These are phyloP conservation scores for Mycena crocata DNA, from an alignment of 768 basidiomycete species.

Conservation along the genomic window DNA sequence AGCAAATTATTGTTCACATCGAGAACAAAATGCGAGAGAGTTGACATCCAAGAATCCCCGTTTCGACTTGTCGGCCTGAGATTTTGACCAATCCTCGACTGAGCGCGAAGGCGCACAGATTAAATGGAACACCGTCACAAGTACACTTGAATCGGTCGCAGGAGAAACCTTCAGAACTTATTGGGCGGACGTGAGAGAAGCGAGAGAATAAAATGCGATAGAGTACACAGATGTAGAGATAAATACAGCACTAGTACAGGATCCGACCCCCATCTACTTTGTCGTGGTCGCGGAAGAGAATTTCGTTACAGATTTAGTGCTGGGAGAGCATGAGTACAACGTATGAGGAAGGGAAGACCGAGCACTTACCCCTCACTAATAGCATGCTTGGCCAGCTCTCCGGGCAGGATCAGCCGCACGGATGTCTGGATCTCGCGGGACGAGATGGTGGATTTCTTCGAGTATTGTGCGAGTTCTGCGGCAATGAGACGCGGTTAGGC, in stretches of 20 bases:
- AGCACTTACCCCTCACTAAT: constrained; percentile 85
- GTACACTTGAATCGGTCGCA: no score
- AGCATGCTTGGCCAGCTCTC: constrained; percentile 98
- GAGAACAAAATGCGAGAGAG: no score
- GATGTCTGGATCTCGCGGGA: constrained; percentile 98
- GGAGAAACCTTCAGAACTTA: no score
- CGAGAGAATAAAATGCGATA: no score
- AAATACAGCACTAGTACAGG: constrained; percentile 25
- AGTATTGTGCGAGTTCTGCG: constrained; percentile 97
- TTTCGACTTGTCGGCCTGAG: no score
- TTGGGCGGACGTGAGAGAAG: no score
- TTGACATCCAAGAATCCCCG: no score
- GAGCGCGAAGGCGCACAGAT: no score
- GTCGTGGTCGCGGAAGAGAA: constrained; percentile 61
- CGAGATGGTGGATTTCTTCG: constrained; percentile 98
- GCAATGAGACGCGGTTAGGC: background rate
- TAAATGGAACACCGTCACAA: no score
- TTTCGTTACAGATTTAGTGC: constrained; percentile 39
- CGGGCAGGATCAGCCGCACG: constrained; percentile 93
- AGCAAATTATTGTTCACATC: no score
- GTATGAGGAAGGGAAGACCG: constrained; percentile 47
- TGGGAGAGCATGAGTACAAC: background rate
- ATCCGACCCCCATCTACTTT: constrained; percentile 36
- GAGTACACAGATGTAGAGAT: no score
- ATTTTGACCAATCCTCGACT: no score